These are phyloP conservation scores for Cladorrhinum samala DNA, from an alignment of 495 filamentous ascomycete species.

Conservation along the genomic window DNA sequence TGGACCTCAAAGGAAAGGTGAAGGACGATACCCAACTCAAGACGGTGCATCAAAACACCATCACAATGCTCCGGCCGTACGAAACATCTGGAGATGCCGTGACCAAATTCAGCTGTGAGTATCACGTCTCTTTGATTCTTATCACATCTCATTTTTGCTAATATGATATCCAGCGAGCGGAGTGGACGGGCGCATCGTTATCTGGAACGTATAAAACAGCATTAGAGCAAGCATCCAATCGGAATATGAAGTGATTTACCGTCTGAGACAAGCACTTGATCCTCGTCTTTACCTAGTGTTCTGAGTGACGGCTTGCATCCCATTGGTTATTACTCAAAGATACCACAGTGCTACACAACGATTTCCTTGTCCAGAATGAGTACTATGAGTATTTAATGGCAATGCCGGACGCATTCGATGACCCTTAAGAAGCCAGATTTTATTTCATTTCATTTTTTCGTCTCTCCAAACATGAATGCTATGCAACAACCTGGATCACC, in stretches of 20 bases:
- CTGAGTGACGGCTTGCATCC: slow-evolving; percentile 1
- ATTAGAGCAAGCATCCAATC: slow-evolving; percentile 3
- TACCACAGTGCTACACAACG: neutral
- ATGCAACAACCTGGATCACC: slow-evolving; percentile 5
- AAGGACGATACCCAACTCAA: slow-evolving; percentile 88
- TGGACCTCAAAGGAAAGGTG: slow-evolving; percentile 91
- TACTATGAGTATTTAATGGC: neutral
- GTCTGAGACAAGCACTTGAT: slow-evolving; percentile 10
- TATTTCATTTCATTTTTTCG: neutral
- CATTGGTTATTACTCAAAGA: neutral
- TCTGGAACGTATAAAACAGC: slow-evolving; percentile 50
- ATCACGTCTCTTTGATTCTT: neutral
- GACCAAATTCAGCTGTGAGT: slow-evolving; percentile 83
- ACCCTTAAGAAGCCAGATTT: too few species aligned
- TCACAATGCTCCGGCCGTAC: slow-evolving; percentile 72
- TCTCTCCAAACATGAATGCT: neutral
- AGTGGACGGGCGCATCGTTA: slow-evolving; percentile 89
- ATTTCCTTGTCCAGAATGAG: slow-evolving; percentile 3
- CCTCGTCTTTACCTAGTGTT: slow-evolving; percentile 5
- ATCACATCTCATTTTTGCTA: slow-evolving; percentile 28
- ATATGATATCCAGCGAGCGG: slow-evolving; percentile 64
- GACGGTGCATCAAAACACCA: slow-evolving; percentile 95
- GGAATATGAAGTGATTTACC: slow-evolving; percentile 13
- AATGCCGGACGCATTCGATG: too few species aligned
- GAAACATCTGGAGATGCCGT: slow-evolving; percentile 59